Evolutionary conservation across 768 basidiomycete species (phyloP), one percentile per base, ranked within the genome.

Genomic region (Mycena haematopus): DNA sequence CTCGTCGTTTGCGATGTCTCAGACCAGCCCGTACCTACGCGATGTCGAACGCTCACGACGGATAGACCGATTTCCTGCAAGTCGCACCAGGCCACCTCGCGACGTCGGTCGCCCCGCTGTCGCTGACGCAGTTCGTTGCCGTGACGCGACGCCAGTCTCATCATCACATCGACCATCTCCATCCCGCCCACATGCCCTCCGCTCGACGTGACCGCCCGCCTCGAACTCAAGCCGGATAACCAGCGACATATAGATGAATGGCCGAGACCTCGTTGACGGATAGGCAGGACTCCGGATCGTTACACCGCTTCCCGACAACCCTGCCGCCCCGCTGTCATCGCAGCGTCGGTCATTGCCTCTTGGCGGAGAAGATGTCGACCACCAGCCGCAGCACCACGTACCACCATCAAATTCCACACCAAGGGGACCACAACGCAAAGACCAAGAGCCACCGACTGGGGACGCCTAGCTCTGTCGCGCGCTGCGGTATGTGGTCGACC

Each of bases 401-500:
- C n/a, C 42, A 55, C 21, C 24, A 27, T 25, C 42, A 19, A 40
- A 40, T 35, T 55, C 54, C 51, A 45, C 50, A 40, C 38, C 54
- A 19, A 40, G 47, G 25, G 61, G n/a, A n/a, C 54, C 51, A 45
- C 50, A 40, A 46, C 54, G n/a, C 54, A 46, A 52, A 54, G 51
- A 52, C 31, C 58, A 61, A 52, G 50, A 50, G 47, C 29, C 46
- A n/a, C 46, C 42, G 31, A 52, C 31, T 38, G 52, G 44, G 53
- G 60, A 55, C 52, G 52, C 46, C 24, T 53, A 17, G 58, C 33
- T 21, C n/a, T 19, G 22, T 45, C 53, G 53, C 53, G 31, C 51
- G 60, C 60, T 52, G 60, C 51, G 58, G 58, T 46, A 53, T n/a
- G 51, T 52, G 58, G 51, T 46, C 31, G 58, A 33, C 25, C n/a